Base-by-base conservation (phyloP, 441 rosid species). In the Metrosideros polymorpha region DNA sequence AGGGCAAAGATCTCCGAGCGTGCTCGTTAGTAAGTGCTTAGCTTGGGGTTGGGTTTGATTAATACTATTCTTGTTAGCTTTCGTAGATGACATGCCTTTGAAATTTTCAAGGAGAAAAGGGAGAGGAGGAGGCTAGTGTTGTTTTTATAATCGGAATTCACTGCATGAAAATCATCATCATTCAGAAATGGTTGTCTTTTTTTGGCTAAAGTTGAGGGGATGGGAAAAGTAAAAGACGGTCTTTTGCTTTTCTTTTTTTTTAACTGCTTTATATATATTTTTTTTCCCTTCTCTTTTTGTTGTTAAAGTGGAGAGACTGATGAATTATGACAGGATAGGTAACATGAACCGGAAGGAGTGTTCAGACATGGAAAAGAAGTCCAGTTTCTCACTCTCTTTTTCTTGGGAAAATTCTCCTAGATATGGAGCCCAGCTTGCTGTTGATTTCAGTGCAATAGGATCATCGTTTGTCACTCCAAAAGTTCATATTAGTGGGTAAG, bases 131-230 rank as follows among this genome's bases (percentile, higher is more conserved):
- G 79, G 79, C 47, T 24, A 3, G 55, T 77, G 66, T 39, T 30
- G 83, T 52, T 89, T 77, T 87, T 55, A 85, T 86, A 85, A 10
- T 85, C 45, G 83, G 39, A 22, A 59, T 71, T 22, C 84, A 79
- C 77, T 86, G 94, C 97, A 94, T 91, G 93, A 90, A 93, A 93
- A 94, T 92, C 96, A 94, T 86, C 89, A 91, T 90, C 79, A 71
- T 71, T 39, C 87, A 87, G 71, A 88, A 84, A 76, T 85, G 84
- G 52, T 51, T 89, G 5, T 32, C 42, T 39, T 42, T 77, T 57
- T 35, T 42, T 47, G 63, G 89, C 90, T 89, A 88, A 90, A 88
- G 90, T 87, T 86, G 91, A 47, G 39, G 85, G 85, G 90, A 87
- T 83, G 57, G 85, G 85, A 89, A 92, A 90, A 87, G 90, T 42